Base-by-base conservation (phyloP, 805 yeast species). In the Candida koratica region DNA sequence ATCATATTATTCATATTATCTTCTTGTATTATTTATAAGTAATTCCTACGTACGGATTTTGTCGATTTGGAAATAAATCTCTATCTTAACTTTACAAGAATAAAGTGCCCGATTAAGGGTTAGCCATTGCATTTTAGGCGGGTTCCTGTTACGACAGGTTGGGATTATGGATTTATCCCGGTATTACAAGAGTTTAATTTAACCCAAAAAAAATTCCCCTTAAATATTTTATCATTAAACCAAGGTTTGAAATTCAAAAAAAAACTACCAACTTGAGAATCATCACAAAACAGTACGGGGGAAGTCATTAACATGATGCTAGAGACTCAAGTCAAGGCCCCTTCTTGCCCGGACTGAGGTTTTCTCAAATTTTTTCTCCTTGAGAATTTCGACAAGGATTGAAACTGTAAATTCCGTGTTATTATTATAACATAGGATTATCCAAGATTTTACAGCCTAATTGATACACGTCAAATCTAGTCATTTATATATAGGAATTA, bases 331-430 rank as follows among this genome's bases (percentile, higher is more conserved):
- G 11, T n/a, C 11, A 14, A 28, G 16, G 32, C 32, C 32, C n/a
- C 15, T 17, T 24, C 32, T 28, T 28, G 16, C 32, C 32, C 23
- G 32, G 32, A 28, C 32, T 28, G 32, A 28, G 32, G 19, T 28
- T 28, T 29, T 29, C 32, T 29, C 32, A 29, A 4, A 11, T 17
- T 17, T 19, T 19, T 29, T 29, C 17, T 28, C 32, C 25, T 25
- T 29, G 32, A 29, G 32, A 29, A 29, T 29, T 29, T 29, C 32
- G 32, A 29, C 32, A 29, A 29, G 32, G 32, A 22, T 29, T 29
- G 15, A 29, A 29, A 29, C 32, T 17, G 32, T 20, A 29, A 29
- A 29, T 29, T 29, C 32, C 32, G 32, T 29, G 32, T 29, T 29
- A 29, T 29, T 29, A 29, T 29, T 29, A 29, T 29, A 29, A 29